phyloP scores from a whole-genome alignment of 441 rosid genomes.

The Jatropha podagrica region DNA sequence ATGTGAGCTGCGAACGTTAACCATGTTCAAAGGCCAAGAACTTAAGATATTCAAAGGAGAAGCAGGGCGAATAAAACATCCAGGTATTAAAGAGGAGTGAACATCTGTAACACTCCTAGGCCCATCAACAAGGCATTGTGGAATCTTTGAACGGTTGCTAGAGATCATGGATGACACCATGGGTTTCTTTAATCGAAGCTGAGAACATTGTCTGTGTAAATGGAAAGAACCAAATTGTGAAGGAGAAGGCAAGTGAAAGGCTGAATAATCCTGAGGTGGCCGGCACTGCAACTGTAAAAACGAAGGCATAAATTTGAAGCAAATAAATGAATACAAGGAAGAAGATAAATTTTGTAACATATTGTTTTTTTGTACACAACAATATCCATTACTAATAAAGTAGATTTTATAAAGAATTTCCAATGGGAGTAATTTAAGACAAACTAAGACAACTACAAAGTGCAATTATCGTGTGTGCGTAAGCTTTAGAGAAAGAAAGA shows the following conservation, averaged over 20 bases:
- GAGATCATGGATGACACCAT: conserved; percentile 21
- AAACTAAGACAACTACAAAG: no score
- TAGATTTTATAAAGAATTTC: not conserved
- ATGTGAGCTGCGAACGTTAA: conserved; percentile 25
- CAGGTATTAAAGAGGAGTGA: conserved; percentile 29
- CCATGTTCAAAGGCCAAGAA: conserved; percentile 27
- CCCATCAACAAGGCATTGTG: not conserved
- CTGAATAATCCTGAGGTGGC: conserved; percentile 33
- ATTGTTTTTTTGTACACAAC: no score
- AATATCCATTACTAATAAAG: no score
- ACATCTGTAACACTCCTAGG: conserved; percentile 24
- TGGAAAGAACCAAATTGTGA: conserved; percentile 27
- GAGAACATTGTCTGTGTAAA: conserved; percentile 32
- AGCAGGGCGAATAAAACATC: conserved; percentile 12
- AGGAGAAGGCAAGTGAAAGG: conserved; percentile 24
- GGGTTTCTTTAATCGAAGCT: conserved; percentile 33
- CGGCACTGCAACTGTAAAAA: conserved; percentile 46
- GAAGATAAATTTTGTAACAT: not conserved
- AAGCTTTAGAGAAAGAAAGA: not conserved
- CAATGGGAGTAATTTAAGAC: no score
- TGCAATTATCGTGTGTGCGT: no score
- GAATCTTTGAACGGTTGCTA: conserved; percentile 17
- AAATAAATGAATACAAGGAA: not conserved
- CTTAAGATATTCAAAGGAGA: conserved; percentile 25
- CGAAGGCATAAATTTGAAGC: conserved; percentile 11